These are phyloP conservation scores for Blastobotrys illinoisensis DNA, from an alignment of 1,139 yeast genomes.

Conservation along the genomic window DNA sequence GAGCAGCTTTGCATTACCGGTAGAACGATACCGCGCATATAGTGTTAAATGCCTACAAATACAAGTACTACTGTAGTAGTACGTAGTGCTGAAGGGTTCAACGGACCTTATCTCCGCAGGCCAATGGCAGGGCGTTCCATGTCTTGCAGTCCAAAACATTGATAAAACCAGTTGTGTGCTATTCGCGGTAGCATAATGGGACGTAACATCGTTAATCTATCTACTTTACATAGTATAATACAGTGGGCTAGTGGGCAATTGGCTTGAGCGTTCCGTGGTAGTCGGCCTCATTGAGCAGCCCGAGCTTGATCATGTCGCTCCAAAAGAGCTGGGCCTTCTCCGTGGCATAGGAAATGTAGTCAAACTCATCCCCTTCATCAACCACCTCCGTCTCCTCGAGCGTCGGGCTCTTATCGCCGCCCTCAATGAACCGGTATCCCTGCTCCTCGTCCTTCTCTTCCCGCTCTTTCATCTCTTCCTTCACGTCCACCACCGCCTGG, in stretches of 20 bases:
- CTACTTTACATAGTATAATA: background rate
- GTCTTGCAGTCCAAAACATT: too few relatives aligned
- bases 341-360: slow-evolving; percentile 66
- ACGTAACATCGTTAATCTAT: background rate
- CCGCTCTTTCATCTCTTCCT: slow-evolving; percentile 20
- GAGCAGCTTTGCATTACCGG: too few relatives aligned
- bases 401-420: slow-evolving; percentile 1
- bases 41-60: too few relatives aligned
- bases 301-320: slow-evolving; percentile 68
- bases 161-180: too few relatives aligned
- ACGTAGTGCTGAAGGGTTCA: too few relatives aligned
- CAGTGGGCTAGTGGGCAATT: background rate
- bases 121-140: too few relatives aligned
- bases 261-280: slow-evolving; percentile 24
- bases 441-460: slow-evolving; percentile 22
- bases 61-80: too few relatives aligned
- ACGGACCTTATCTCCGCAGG: too few relatives aligned
- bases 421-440: slow-evolving; percentile 26
- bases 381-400: slow-evolving; percentile 24
- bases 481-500: slow-evolving; percentile 42
- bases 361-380: slow-evolving; percentile 64
- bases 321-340: slow-evolving; percentile 70
- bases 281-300: slow-evolving; percentile 37
- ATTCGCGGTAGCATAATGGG: too few relatives aligned
- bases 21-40: too few relatives aligned